Percentiles rank a stretch among this genome's conserved stretches.
Conservation (phyloP, 306 rosid genomes). For the Potentilla sterilis region DNA sequence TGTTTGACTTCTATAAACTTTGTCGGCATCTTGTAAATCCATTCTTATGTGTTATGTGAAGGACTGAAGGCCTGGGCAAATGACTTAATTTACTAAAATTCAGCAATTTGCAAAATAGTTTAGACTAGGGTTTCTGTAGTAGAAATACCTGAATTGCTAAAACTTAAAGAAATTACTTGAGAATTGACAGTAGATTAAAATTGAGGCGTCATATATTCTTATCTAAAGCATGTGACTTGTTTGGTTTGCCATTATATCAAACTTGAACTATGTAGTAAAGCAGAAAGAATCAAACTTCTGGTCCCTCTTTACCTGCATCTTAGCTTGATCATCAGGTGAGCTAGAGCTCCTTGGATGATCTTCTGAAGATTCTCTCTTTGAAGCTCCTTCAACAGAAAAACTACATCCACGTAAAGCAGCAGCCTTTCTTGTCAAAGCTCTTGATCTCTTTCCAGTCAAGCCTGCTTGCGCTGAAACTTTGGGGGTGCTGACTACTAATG, state of each 20-base stretch:
- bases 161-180: not conserved
- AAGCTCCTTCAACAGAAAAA: slow-evolving; percentile 48
- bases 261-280: not conserved
- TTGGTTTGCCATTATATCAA: slow-evolving; percentile 2
- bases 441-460: slow-evolving; percentile 87
- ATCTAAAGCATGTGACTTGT: not conserved
- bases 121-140: not conserved
- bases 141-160: not conserved
- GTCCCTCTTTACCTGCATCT: slow-evolving; percentile 40
- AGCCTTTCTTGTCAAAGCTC: slow-evolving; percentile 65
- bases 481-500: slow-evolving; percentile 85
- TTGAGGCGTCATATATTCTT: not conserved
- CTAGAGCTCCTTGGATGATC: slow-evolving; percentile 56
- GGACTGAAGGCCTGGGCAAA: not conserved
- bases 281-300: slow-evolving; percentile 14
- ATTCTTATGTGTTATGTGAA: not conserved
- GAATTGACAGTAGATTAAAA: not conserved
- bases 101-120: not conserved
- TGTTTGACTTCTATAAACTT: not conserved
- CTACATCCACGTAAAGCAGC: slow-evolving; percentile 68
- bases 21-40: not conserved
- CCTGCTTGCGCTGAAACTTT: slow-evolving; percentile 71
- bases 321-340: slow-evolving; percentile 47
- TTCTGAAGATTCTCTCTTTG: slow-evolving; percentile 58
- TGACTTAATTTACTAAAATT: not conserved